Evolutionary conservation across 768 basidiomycete species (phyloP).

Genomic region (Auricularia auricula-judae): DNA sequence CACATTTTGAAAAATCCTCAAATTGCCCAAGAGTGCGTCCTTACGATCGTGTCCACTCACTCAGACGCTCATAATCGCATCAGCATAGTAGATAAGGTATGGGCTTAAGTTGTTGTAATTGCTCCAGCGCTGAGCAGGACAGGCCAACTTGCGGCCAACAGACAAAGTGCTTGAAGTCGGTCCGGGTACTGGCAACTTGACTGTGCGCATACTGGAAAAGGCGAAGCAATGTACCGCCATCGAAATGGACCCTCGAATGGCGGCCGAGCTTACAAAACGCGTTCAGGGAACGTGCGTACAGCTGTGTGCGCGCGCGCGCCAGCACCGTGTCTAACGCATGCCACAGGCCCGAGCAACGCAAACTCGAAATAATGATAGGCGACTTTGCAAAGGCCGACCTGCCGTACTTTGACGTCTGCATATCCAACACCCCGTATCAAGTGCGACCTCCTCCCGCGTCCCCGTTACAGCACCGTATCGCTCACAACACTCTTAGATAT

Average conservation of each 20-base stretch:
- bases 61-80: constrained; percentile 9
- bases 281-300: constrained; percentile 90
- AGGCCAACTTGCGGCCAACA: constrained; percentile 88
- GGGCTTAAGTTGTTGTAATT: not conserved
- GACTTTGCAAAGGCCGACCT: constrained; percentile 98
- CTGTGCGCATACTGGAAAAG: constrained; percentile 85
- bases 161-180: constrained; percentile 97
- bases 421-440: constrained; percentile 98
- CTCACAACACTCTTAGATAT: constrained; percentile 41
- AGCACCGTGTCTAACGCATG: not conserved
- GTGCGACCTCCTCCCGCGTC: constrained; percentile 15
- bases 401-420: constrained; percentile 98
- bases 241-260: constrained; percentile 99
- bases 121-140: not conserved
- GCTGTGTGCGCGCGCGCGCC: constrained; percentile 2
- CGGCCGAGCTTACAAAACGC: constrained; percentile 91
- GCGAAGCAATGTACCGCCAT: constrained; percentile 88
- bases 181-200: constrained; percentile 95
- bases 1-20: constrained; percentile 94
- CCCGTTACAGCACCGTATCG: too few species aligned
- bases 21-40: constrained; percentile 73
- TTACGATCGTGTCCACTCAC: constrained; percentile 12
- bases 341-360: constrained; percentile 82
- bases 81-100: constrained; percentile 55
- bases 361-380: constrained; percentile 89